A percentile compares a stretch with the other conserved stretches of the same genome.
These are phyloP conservation scores for Gentiana dahurica DNA, from an alignment of 257 asterid species.

Conservation along the genomic window DNA sequence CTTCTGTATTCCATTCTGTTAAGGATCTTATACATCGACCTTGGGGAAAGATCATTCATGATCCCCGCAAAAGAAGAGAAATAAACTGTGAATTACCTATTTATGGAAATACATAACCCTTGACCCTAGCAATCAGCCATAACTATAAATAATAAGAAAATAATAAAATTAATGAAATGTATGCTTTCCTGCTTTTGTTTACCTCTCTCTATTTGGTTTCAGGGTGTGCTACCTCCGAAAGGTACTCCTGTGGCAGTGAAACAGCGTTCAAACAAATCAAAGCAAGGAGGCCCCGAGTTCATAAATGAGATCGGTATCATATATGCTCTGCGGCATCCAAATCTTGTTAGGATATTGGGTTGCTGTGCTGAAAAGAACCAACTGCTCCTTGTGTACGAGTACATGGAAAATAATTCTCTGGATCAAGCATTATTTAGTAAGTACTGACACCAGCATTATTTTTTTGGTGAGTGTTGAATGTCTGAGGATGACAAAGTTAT, in stretches of 20 bases:
- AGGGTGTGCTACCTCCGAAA: constrained; percentile 8
- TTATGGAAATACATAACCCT: too few species aligned
- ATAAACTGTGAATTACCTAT: too few species aligned
- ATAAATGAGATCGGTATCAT: constrained; percentile 14
- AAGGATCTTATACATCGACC: too few species aligned
- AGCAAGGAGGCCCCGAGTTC: constrained; percentile 18
- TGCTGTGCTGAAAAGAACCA: constrained; percentile 10
- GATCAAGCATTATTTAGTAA: constrained; percentile 11
- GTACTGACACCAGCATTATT: neutral
- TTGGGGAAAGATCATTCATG: too few species aligned
- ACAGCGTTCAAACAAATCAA: constrained; percentile 14
- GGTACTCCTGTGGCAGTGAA: constrained; percentile 14
- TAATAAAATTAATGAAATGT: neutral
- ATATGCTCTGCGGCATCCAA: constrained; percentile 16
- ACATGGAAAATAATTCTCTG: constrained; percentile 17
- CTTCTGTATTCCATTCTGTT: too few species aligned
- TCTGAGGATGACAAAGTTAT: too few species aligned
- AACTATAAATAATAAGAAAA: too few species aligned
- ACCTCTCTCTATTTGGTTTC: neutral
- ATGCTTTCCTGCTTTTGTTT: neutral
- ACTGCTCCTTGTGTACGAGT: constrained; percentile 10
- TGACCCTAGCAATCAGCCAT: too few species aligned
- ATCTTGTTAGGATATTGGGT: constrained; percentile 18
- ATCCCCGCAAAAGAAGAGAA: too few species aligned
- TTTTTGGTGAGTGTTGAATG: too few species aligned